Evolutionary conservation across 768 basidiomycete genomes (phyloP).

Genomic region (Lentinula sp.): DNA sequence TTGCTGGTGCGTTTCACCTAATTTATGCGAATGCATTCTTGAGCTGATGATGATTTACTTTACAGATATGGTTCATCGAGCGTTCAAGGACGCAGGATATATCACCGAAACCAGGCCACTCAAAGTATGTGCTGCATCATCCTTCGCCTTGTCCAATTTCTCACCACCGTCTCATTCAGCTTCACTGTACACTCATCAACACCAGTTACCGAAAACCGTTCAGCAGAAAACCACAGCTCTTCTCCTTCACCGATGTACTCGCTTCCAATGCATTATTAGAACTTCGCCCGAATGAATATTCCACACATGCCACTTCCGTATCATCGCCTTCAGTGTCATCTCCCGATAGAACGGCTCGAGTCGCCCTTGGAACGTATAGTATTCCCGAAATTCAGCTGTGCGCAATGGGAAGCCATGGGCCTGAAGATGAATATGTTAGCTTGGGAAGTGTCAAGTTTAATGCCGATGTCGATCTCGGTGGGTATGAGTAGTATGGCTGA

Average conservation of each 20-base stretch:
- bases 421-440: constrained; percentile 57
- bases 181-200: constrained; percentile 49
- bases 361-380: constrained; percentile 48
- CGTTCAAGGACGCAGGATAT: constrained; percentile 37
- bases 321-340: background rate
- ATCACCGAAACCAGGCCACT: constrained; percentile 41
- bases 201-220: constrained; percentile 36
- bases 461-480: background rate
- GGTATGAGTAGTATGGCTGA: too few species aligned
- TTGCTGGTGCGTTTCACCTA: background rate
- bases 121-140: constrained; percentile 28
- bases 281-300: background rate
- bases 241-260: constrained; percentile 33
- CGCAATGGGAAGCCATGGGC: constrained; percentile 64
- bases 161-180: constrained; percentile 17
- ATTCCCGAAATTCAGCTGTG: constrained; percentile 61
- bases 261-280: constrained; percentile 11
- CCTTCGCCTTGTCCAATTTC: background rate
- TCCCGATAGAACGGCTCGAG: constrained; percentile 15
- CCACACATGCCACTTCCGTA: background rate
- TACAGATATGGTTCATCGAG: constrained; percentile 33
- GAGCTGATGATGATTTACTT: background rate
- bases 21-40: background rate
- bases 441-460: constrained; percentile 22
- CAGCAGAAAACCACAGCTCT: constrained; percentile 17